Conservation (phyloP, 352 stramenopile species). For the Globisporangium middletonii region DNA sequence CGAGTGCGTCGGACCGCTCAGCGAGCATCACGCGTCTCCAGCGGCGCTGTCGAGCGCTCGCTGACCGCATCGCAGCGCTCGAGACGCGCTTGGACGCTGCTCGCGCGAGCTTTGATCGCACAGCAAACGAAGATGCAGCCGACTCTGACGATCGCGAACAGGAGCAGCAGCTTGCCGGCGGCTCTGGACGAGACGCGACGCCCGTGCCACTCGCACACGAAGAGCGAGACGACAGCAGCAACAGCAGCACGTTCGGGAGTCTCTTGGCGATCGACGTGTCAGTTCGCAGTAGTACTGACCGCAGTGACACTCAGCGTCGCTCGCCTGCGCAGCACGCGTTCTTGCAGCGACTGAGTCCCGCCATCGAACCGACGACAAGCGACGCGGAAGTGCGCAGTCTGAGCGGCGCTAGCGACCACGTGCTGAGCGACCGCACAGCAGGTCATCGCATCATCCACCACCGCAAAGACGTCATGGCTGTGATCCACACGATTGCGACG, state of each 20-base stretch:
- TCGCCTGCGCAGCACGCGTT: slow-evolving; percentile 69
- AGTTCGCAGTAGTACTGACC: background rate
- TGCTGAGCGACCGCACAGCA: background rate
- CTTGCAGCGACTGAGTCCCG: slow-evolving; percentile 27
- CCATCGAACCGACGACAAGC: too few species aligned
- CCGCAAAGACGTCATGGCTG: slow-evolving; percentile 23
- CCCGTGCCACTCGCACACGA: background rate
- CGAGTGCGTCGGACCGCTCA: slow-evolving; percentile 26
- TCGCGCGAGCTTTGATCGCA: slow-evolving; percentile 27
- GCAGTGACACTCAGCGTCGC: slow-evolving; percentile 12
- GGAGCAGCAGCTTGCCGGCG: background rate
- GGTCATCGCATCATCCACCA: slow-evolving; percentile 27
- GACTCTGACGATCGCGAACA: background rate
- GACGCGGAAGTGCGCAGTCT: background rate
- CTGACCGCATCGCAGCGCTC: slow-evolving; percentile 35
- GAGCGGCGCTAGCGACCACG: background rate
- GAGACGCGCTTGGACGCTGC: slow-evolving; percentile 19
- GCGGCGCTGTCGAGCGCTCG: slow-evolving; percentile 23
- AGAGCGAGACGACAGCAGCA: too few species aligned
- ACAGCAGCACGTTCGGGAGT: slow-evolving; percentile 2
- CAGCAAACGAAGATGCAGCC: background rate
- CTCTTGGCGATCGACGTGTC: slow-evolving; percentile 13
- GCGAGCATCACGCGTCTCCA: slow-evolving; percentile 30
- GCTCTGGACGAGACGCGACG: too few species aligned
- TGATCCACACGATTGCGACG: slow-evolving; percentile 15